Evolutionary conservation across 2,329 filamentous ascomycete species (phyloP).

Genomic region (Aspergillus puulaauensis): DNA sequence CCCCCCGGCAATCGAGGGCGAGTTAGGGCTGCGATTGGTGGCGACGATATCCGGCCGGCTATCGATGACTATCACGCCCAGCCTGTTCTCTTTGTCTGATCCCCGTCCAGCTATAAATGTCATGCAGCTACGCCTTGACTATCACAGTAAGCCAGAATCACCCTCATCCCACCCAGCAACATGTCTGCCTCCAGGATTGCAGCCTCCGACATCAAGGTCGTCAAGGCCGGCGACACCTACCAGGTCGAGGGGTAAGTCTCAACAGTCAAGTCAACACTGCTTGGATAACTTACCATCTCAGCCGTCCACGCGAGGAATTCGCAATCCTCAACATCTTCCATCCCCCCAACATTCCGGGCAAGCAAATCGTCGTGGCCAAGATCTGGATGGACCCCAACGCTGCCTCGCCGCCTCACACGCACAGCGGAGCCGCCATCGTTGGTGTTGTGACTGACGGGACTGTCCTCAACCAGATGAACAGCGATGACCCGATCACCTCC

Average conservation of each 20-base stretch:
- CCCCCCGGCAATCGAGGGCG: too few relatives aligned
- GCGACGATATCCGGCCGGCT: too few relatives aligned
- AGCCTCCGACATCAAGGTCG: conserved; percentile 3
- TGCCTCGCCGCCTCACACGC: conserved; percentile 6
- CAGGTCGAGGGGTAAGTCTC: conserved; percentile 6
- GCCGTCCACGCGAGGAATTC: conserved; percentile 7
- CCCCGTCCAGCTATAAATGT: too few relatives aligned
- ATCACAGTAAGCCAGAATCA: too few relatives aligned
- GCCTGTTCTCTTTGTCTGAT: too few relatives aligned
- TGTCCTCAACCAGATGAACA: conserved; percentile 12
- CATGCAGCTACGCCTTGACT: too few relatives aligned
- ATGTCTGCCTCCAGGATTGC: conserved; percentile 3
- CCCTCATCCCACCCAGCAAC: background rate
- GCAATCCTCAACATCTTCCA: conserved; percentile 3
- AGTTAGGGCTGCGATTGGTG: too few relatives aligned
- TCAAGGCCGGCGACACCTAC: conserved; percentile 5
- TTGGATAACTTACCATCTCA: background rate
- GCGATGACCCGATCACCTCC: background rate
- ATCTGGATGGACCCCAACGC: background rate
- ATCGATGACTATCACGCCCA: too few relatives aligned
- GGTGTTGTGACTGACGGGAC: conserved; percentile 1
- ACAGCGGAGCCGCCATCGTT: conserved; percentile 5
- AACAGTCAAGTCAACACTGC: too few relatives aligned
- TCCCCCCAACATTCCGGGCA: conserved; percentile 8
- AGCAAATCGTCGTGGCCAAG: conserved; percentile 3